Percentiles rank a stretch among this genome's conserved stretches.
These are phyloP conservation scores for Penicillium daleae DNA, from an alignment of 495 filamentous ascomycete species.

Conservation along the genomic window DNA sequence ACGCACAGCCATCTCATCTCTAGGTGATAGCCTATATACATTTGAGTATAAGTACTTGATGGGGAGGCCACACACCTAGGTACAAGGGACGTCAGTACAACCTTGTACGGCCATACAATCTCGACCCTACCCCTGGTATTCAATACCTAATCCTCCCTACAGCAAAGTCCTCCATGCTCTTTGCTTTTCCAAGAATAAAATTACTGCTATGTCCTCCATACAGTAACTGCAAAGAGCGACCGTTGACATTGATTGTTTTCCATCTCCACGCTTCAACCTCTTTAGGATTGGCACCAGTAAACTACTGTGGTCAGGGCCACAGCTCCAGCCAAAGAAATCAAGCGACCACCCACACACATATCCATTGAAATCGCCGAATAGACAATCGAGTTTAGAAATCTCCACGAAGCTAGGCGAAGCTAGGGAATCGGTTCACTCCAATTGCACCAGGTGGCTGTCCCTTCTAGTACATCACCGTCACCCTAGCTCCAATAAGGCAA, in stretches of 20 bases:
- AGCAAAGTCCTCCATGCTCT: not conserved
- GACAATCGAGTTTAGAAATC: constrained; percentile 19
- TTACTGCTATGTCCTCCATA: no score
- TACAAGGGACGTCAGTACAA: constrained; percentile 11
- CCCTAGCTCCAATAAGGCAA: constrained; percentile 8
- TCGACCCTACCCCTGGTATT: not conserved
- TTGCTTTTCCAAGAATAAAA: no score
- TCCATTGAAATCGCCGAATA: constrained; percentile 15
- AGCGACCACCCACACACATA: not conserved
- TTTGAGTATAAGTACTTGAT: no score
- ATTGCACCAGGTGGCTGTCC: constrained; percentile 14
- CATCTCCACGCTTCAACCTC: not conserved
- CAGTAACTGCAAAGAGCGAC: no score
- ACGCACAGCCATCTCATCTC: not conserved
- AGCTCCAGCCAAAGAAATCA: constrained; percentile 2
- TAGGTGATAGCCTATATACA: not conserved
- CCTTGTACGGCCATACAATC: constrained; percentile 5
- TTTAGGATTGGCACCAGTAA: not conserved
- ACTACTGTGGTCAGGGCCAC: constrained; percentile 1
- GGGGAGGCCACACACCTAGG: constrained; percentile 3
- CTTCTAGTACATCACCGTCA: not conserved
- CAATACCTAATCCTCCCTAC: not conserved
- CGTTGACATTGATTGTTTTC: constrained; percentile 11
- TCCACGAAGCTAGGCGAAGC: constrained; percentile 15
- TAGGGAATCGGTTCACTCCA: constrained; percentile 18